Evolutionary conservation across 2,329 filamentous ascomycete genomes (phyloP).

Genomic region (Penicillium brevicompactum): DNA sequence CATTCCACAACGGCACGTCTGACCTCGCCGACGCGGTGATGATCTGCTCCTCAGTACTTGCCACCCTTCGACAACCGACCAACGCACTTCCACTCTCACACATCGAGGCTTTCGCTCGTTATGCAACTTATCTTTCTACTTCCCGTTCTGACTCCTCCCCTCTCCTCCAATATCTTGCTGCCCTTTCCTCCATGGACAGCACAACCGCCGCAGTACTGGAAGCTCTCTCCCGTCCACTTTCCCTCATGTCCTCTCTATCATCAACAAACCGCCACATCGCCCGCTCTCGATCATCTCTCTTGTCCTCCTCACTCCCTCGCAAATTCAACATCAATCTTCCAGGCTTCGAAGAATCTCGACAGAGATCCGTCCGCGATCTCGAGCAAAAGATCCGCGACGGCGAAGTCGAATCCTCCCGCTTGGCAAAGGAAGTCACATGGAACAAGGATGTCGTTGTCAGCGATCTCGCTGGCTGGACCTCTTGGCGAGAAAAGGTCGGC

Average conservation of each 20-base stretch:
- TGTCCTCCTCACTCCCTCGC: slow-evolving; percentile 53
- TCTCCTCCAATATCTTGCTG: slow-evolving; percentile 70
- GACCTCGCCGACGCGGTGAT: slow-evolving; percentile 48
- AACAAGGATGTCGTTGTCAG: slow-evolving; percentile 91
- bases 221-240: slow-evolving; percentile 76
- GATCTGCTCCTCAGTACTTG: slow-evolving; percentile 49
- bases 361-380: slow-evolving; percentile 79
- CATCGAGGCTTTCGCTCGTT: slow-evolving; percentile 70
- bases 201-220: slow-evolving; percentile 80
- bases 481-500: slow-evolving; percentile 78
- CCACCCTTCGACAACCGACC: slow-evolving; percentile 51
- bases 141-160: slow-evolving; percentile 69
- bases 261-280: slow-evolving; percentile 74
- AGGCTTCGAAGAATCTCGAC: slow-evolving; percentile 78
- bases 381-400: slow-evolving; percentile 75
- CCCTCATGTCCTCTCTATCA: slow-evolving; percentile 76
- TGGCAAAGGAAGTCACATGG: slow-evolving; percentile 83
- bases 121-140: slow-evolving; percentile 66
- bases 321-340: slow-evolving; percentile 52
- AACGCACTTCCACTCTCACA: slow-evolving; percentile 70
- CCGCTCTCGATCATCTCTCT: slow-evolving; percentile 75
- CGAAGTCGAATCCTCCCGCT: slow-evolving; percentile 68
- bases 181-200: slow-evolving; percentile 76
- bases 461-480: slow-evolving; percentile 92
- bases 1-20: slow-evolving; percentile 64